Base-by-base conservation (phyloP, 352 stramenopile species). In the Globisporangium alternatum region DNA sequence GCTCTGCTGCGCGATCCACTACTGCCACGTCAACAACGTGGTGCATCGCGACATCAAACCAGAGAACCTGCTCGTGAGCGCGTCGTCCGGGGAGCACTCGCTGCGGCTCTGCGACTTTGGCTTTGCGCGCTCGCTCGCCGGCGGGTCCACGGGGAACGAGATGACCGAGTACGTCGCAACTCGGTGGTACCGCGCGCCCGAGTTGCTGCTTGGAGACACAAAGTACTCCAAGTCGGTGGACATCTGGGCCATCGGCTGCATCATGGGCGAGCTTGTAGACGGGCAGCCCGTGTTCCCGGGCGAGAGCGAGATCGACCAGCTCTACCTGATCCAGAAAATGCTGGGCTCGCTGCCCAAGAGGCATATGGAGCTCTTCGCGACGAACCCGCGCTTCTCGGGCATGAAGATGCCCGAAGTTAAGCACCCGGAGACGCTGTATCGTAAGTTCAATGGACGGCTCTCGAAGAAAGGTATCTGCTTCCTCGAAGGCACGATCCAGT, bases 11-110 rank as follows among this genome's bases (percentile, higher is more conserved):
- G 96, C 97, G 25, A 87, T 99, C 35, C 96, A 95, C 47, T 98
- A 99, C 73, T 99, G 99, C 66, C 98, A 99, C 70, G 69, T 71
- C 1, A 89, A 98, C 55, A 97, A 93, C 28, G 98, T 99, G 60
- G 98, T 98, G 73, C 97, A 99, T 74, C 89, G 96, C 15, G 98
- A 99, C 81, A 99, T 99, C 76, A 99, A 99, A 72, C 98, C 98
- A 25, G 97, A 99, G 71, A 99, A 99, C 75, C 71, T 99, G 51
- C 79, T 99, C 15, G 89, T 99, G 45, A 97, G 99, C 75, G 89
- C 95, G 3, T 86, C 87, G 35, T 97, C 89, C 31, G 89, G 91
- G 1, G 91, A 98, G 59, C 96, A 99, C 61, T 88, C 98, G 41
- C 72, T 99, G 17, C 99, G 99, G 58, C 76, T 99, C 33, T 99